Percentiles rank a stretch among this genome's conserved stretches.
Evolutionary conservation across 176 grass and related monocot genomes (phyloP).

Genomic region (Secale cereale): DNA sequence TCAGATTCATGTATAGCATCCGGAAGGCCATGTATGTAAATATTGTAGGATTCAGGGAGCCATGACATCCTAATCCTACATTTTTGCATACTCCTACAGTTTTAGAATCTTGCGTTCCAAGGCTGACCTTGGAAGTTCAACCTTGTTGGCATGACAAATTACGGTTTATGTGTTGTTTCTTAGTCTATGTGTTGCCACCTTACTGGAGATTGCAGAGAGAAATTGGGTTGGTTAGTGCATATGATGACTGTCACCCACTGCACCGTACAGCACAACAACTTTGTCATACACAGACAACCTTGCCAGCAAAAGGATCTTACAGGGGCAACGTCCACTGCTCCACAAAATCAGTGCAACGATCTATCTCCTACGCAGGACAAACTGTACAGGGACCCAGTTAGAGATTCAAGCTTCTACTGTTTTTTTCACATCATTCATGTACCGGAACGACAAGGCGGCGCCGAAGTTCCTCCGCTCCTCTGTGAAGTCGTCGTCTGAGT

Average conservation of each 20-base stretch:
- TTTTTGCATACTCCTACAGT: neutral
- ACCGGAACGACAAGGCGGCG: slow-evolving; percentile 46
- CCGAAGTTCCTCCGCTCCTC: slow-evolving; percentile 48
- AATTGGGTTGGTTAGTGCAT: neutral
- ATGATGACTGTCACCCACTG: neutral
- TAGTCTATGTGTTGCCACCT: neutral
- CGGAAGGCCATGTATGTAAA: neutral
- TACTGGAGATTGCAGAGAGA: neutral
- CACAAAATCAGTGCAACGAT: slow-evolving; percentile 20
- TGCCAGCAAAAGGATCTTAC: slow-evolving; percentile 30
- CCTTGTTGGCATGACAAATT: neutral
- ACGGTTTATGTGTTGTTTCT: neutral
- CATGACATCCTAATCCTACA: neutral
- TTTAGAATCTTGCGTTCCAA: neutral
- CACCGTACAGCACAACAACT: neutral
- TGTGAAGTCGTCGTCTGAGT: slow-evolving; percentile 31
- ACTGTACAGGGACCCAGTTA: slow-evolving; percentile 30
- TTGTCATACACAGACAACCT: neutral
- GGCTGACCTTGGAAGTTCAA: too few species aligned
- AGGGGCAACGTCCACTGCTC: neutral
- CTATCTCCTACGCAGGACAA: slow-evolving; percentile 30
- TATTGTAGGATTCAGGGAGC: neutral
- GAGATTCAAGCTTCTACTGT: slow-evolving; percentile 26
- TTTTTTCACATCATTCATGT: slow-evolving; percentile 32
- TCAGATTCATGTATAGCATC: neutral